Evolutionary conservation across 2,329 filamentous ascomycete genomes (phyloP).

Genomic region (Talaromyces sp.): DNA sequence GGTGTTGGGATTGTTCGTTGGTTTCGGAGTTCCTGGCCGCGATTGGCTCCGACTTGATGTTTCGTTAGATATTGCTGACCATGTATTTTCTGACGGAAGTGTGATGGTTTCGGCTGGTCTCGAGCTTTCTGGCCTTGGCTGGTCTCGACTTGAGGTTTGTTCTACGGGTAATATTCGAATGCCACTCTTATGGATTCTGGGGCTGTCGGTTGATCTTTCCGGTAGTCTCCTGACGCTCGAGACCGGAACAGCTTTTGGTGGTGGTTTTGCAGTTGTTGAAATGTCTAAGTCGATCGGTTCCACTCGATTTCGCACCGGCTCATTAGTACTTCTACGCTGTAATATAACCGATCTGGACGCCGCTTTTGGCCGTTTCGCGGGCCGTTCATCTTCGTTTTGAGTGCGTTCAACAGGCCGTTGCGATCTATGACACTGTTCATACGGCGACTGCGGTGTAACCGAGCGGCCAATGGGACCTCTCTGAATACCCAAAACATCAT

Average conservation of each 20-base stretch:
- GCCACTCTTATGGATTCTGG: not conserved
- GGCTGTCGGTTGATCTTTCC: not conserved
- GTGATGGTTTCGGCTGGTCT: not conserved
- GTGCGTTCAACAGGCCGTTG: slow-evolving; percentile 15
- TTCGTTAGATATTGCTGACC: not conserved
- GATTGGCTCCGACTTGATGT: not conserved
- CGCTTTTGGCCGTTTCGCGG: slow-evolving; percentile 34
- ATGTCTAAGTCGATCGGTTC: slow-evolving; percentile 14
- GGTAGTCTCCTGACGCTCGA: not conserved
- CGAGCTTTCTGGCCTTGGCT: not conserved
- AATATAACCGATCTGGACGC: slow-evolving; percentile 20
- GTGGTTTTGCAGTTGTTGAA: not conserved
- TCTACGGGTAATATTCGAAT: not conserved
- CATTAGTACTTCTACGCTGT: slow-evolving; percentile 12
- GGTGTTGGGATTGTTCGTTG: no score
- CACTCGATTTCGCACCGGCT: slow-evolving; percentile 8
- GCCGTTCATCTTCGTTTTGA: slow-evolving; percentile 23
- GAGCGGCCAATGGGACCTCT: slow-evolving; percentile 62
- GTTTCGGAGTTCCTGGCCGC: not conserved
- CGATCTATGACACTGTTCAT: slow-evolving; percentile 45
- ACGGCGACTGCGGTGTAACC: slow-evolving; percentile 60
- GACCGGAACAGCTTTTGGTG: not conserved
- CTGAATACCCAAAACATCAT: slow-evolving; percentile 62
- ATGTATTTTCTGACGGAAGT: not conserved
- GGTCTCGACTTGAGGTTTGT: not conserved